Percentiles rank a stretch among this genome's conserved stretches.
Conservation (phyloP, 116 monocot genomes). For the Papilionanthe hybrid region DNA sequence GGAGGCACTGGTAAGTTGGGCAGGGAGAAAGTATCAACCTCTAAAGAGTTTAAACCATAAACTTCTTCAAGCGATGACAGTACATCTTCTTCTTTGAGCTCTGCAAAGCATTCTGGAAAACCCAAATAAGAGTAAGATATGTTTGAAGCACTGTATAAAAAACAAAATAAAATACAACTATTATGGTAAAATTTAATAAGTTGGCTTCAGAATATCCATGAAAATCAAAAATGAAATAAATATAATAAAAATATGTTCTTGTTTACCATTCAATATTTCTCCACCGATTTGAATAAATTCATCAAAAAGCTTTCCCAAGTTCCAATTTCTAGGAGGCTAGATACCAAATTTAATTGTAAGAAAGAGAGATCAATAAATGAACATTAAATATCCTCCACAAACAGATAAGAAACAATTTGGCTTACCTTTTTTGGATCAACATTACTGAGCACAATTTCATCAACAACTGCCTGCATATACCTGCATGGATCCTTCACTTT, state of each 20-base stretch:
- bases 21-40: slow-evolving; percentile 50
- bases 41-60: slow-evolving; percentile 27
- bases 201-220: not conserved
- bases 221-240: slow-evolving; percentile 1
- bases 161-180: not conserved
- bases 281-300: slow-evolving; percentile 75
- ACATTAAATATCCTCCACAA: not conserved
- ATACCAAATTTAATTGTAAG: slow-evolving; percentile 16
- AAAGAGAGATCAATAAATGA: slow-evolving; percentile 1
- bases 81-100: slow-evolving; percentile 46
- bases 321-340: slow-evolving; percentile 80
- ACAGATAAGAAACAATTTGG: not conserved
- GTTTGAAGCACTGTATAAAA: slow-evolving; percentile 4
- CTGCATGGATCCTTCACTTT: slow-evolving; percentile 29
- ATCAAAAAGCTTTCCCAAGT: slow-evolving; percentile 55
- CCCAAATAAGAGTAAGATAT: not conserved
- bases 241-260: not conserved
- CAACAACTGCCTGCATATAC: slow-evolving; percentile 98
- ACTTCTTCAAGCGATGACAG: slow-evolving; percentile 57
- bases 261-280: slow-evolving; percentile 52
- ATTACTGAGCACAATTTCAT: slow-evolving; percentile 73
- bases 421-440: slow-evolving; percentile 65
- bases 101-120: slow-evolving; percentile 29
- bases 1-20: slow-evolving; percentile 67
- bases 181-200: not conserved